Evolutionary conservation across 495 filamentous ascomycete genomes (phyloP).

Genomic region (Penicilliopsis zonata): DNA sequence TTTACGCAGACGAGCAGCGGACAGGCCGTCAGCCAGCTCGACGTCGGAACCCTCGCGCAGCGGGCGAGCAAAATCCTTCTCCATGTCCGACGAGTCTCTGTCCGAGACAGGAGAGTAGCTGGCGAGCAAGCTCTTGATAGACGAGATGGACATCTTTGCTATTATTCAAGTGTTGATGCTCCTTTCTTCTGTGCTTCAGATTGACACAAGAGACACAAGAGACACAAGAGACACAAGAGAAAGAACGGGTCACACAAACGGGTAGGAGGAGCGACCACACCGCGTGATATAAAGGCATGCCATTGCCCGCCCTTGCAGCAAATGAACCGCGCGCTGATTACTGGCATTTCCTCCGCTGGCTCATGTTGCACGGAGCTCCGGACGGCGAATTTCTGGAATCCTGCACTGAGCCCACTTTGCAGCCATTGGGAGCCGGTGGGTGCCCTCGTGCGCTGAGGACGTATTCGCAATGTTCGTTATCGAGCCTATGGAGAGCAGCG

Average conservation of each 20-base stretch:
- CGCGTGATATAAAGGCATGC: too few species aligned
- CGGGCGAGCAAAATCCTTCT: constrained; percentile 17
- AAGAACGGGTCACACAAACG: not conserved
- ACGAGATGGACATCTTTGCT: constrained; percentile 24
- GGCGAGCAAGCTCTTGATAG: constrained; percentile 23
- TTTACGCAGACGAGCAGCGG: not conserved
- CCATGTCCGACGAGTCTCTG: constrained; percentile 17
- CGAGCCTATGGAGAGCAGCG: constrained; percentile 17
- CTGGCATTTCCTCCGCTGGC: too few species aligned
- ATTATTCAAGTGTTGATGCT: not conserved
- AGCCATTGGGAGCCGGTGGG: not conserved
- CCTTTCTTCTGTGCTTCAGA: not conserved
- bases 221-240: too few species aligned
- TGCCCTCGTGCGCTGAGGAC: not conserved
- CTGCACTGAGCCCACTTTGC: too few species aligned
- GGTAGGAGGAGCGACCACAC: too few species aligned
- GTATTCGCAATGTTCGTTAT: not conserved
- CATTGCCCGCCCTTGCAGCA: too few species aligned
- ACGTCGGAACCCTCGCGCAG: constrained; percentile 13
- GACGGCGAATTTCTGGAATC: too few species aligned
- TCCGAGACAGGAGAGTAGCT: constrained; percentile 27
- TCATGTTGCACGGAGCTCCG: too few species aligned
- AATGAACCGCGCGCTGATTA: too few species aligned
- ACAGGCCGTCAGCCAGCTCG: constrained; percentile 8
- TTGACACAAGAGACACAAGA: too few species aligned